Conservation (phyloP, 2,329 filamentous ascomycete species). For the Metarhizium album region DNA sequence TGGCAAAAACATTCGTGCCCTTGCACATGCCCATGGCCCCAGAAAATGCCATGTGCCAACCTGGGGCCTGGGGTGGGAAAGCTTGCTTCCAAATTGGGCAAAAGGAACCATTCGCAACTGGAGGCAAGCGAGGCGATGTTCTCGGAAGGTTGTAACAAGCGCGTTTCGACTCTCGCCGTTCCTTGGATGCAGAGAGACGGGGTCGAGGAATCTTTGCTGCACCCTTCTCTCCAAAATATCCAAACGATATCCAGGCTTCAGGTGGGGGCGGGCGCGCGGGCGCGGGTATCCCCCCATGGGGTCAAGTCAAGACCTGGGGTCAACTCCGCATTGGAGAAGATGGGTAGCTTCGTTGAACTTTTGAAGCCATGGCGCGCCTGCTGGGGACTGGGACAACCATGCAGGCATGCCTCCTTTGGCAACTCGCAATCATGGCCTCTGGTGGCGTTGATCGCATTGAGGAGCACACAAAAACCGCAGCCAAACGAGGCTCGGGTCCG, state of each 20-base stretch:
- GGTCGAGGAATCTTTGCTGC: not conserved
- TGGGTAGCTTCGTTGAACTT: not conserved
- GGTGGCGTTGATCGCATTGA: not conserved
- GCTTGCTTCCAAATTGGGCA: not conserved
- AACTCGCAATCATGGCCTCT: not conserved
- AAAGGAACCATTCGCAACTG: not conserved
- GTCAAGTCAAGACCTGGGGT: constrained; percentile 14
- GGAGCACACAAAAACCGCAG: not conserved
- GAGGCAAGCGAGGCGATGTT: not conserved
- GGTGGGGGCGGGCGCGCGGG: constrained; percentile 3
- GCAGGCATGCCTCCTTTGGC: not conserved
- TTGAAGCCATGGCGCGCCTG: not conserved
- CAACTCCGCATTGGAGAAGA: constrained; percentile 30
- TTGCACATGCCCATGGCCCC: not conserved
- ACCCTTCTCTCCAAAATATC: not conserved
- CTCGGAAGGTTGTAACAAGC: not conserved
- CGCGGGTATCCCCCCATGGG: constrained; percentile 6
- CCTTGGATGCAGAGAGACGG: not conserved
- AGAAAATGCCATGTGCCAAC: not conserved
- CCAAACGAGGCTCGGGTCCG: not conserved
- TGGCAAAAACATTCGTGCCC: not conserved
- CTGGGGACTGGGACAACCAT: not conserved
- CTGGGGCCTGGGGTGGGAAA: not conserved
- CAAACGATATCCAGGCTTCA: not conserved
- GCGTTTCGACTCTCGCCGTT: not conserved